Evolutionary conservation across 192 early-diverging fungal genomes (phyloP), one percentile per base, ranked within the genome.

Genomic region (Backusella morwellensis): DNA sequence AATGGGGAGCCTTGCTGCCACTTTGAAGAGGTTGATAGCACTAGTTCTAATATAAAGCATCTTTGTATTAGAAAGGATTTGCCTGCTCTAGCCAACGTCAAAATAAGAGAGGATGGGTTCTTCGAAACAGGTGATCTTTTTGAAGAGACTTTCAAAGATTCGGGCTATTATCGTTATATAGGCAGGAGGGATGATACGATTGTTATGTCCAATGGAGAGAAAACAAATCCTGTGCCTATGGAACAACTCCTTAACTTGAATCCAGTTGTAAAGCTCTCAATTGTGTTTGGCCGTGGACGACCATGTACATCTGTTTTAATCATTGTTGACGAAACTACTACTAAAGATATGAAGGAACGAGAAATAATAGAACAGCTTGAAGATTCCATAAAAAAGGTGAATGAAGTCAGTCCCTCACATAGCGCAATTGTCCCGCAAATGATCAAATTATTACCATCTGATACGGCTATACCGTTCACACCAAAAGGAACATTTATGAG

Each of bases 201-300:
- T 9, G 4, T 35, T 35, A 80, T 74, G 68, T 47, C 38, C 21
- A 83, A 83, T 32, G 81, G 81, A 23, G 78, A 83, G 38, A 79
- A 83, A 66, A 83, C 81, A 54, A 76, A 76, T 36, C 81, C 81
- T 19, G 14, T 70, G 2, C 59, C 77, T 12, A 78, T 79, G 44
- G 80, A 81, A 35, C 26, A 6, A 0, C 44, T 32, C 12, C 59
- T 77, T 14, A 23, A 50, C 3, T 41, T 47, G 6, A n/a, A 50
- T n/a, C 70, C 38, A 9, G 29, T 83, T 19, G 59, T 83, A 34
- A n/a, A 54, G 7, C 41, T 77, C 2, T 59, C 47, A 4, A 50
- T 47, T 19, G 78, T 83, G 9, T 19, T 78, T 67, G 81, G 78
- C 2, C 52, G 47, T 11, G 75, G 66, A 4, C 40, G 75, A 11